phyloP scores from a whole-genome alignment of 495 filamentous ascomycete species.

The Aspergillus asperescens region DNA sequence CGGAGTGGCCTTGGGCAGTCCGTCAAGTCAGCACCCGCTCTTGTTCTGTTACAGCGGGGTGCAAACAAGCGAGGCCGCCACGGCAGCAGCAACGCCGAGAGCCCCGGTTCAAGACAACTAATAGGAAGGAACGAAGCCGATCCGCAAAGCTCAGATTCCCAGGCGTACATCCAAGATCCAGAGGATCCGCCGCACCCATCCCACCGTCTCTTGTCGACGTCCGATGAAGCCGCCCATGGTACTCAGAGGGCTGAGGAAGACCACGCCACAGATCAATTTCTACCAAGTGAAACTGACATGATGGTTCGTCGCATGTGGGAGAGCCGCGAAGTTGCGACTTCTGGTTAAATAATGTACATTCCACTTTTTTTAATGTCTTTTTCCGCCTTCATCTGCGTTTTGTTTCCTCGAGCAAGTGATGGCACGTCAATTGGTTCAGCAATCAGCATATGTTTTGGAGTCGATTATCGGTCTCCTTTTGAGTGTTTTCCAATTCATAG shows the following conservation, averaged over 20 bases:
- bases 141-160: slow-evolving; percentile 26
- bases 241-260: slow-evolving; percentile 22
- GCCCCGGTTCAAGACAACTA: slow-evolving; percentile 24
- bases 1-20: slow-evolving; percentile 27
- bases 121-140: slow-evolving; percentile 18
- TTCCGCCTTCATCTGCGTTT: background rate
- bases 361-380: background rate
- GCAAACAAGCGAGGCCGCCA: slow-evolving; percentile 15
- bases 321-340: slow-evolving; percentile 40
- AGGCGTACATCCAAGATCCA: slow-evolving; percentile 29
- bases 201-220: slow-evolving; percentile 38
- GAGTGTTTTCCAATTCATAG: background rate
- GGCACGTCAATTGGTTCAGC: slow-evolving; percentile 1
- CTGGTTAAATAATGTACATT: slow-evolving; percentile 26
- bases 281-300: slow-evolving; percentile 32
- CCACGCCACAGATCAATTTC: slow-evolving; percentile 16
- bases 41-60: slow-evolving; percentile 25
- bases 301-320: slow-evolving; percentile 49
- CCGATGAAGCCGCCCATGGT: slow-evolving; percentile 30
- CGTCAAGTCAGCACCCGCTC: slow-evolving; percentile 38
- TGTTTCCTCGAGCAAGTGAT: background rate
- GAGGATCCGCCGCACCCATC: slow-evolving; percentile 34
- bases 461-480: background rate
- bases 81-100: slow-evolving; percentile 17
- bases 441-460: background rate